A percentile compares a stretch with the other conserved stretches of the same genome.
phyloP scores from a whole-genome alignment of 1,284 basidiomycete species.

The Paramarasmius palmivorus region DNA sequence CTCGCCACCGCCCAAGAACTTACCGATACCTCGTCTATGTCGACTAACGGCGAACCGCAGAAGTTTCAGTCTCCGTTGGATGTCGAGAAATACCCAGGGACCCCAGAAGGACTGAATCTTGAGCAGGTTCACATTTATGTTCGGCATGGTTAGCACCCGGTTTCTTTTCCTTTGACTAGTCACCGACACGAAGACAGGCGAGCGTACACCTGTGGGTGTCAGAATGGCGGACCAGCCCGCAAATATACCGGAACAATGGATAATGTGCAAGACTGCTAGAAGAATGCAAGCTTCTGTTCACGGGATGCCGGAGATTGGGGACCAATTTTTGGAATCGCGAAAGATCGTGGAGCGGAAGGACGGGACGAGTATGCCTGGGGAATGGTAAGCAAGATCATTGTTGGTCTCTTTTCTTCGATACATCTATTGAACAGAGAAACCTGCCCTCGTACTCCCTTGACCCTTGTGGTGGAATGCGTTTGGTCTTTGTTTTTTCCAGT shows the following conservation, averaged over 20 bases:
- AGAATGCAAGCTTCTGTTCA: slow-evolving; percentile 49
- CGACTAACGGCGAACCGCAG: too few relatives aligned
- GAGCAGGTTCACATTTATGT: slow-evolving; percentile 76
- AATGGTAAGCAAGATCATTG: slow-evolving; percentile 54
- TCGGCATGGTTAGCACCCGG: slow-evolving; percentile 60
- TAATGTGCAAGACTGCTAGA: slow-evolving; percentile 61
- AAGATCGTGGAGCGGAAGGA: slow-evolving; percentile 58
- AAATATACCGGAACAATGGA: slow-evolving; percentile 70
- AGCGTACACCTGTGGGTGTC: slow-evolving; percentile 71
- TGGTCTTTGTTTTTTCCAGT: slow-evolving; percentile 33
- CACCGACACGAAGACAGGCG: slow-evolving; percentile 41
- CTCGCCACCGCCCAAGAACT: too few relatives aligned
- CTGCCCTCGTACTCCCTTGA: slow-evolving; percentile 3
- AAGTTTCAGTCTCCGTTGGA: slow-evolving; percentile 36
- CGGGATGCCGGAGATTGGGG: slow-evolving; percentile 20
- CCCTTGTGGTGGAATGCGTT: slow-evolving; percentile 1
- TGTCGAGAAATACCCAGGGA: slow-evolving; percentile 57
- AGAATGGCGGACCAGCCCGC: slow-evolving; percentile 63
- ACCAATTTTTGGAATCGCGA: slow-evolving; percentile 34
- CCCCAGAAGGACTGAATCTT: slow-evolving; percentile 55
- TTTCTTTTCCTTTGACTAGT: background rate
- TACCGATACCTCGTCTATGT: too few relatives aligned
- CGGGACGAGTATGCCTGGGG: slow-evolving; percentile 51
- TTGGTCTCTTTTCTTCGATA: slow-evolving; percentile 6
- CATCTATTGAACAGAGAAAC: slow-evolving; percentile 2